Percentiles rank a stretch among this genome's conserved stretches.
These are phyloP conservation scores for Magnolia changhungtana DNA, from an alignment of 164 flowering plant genomes.

Conservation along the genomic window DNA sequence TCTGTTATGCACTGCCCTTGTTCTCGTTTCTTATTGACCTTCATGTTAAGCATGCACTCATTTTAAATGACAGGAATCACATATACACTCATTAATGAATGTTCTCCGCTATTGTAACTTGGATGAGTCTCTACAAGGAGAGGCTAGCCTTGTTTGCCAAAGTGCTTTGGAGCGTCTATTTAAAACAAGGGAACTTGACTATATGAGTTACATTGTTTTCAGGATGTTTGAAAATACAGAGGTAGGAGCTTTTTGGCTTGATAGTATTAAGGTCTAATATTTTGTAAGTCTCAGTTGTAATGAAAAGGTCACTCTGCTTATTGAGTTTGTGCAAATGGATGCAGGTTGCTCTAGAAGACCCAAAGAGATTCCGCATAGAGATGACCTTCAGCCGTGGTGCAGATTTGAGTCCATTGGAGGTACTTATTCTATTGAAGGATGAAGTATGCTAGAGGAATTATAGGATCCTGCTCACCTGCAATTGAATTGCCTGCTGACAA, in stretches of 20 bases:
- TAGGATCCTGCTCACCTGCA: too few relatives aligned
- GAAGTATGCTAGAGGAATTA: too few relatives aligned
- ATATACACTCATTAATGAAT: conserved; percentile 97
- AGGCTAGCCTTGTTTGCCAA: conserved; percentile 77
- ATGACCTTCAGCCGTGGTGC: conserved; percentile 99
- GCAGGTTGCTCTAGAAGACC: conserved; percentile 91
- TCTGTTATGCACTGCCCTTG: background rate
- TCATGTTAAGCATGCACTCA: background rate
- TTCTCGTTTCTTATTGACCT: background rate
- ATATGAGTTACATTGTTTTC: conserved; percentile 95
- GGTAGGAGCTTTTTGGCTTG: conserved; percentile 33
- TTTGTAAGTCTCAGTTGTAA: background rate
- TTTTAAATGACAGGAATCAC: conserved; percentile 75
- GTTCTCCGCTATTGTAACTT: conserved; percentile 97
- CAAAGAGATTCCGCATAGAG: conserved; percentile 81
- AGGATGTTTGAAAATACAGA: conserved; percentile 95
- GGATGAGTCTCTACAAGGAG: conserved; percentile 93
- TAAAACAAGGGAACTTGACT: conserved; percentile 95
- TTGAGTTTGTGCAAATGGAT: conserved; percentile 6
- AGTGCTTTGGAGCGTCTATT: conserved; percentile 79
- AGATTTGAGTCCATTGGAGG: conserved; percentile 96
- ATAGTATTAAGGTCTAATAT: background rate
- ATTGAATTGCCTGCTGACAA: too few relatives aligned
- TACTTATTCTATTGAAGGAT: conserved; percentile 22
- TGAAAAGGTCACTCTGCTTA: background rate